Evolutionary conservation across 2,329 filamentous ascomycete species (phyloP), one percentile per base, ranked within the genome.

Genomic region (Hymenoscyphus repandus): DNA sequence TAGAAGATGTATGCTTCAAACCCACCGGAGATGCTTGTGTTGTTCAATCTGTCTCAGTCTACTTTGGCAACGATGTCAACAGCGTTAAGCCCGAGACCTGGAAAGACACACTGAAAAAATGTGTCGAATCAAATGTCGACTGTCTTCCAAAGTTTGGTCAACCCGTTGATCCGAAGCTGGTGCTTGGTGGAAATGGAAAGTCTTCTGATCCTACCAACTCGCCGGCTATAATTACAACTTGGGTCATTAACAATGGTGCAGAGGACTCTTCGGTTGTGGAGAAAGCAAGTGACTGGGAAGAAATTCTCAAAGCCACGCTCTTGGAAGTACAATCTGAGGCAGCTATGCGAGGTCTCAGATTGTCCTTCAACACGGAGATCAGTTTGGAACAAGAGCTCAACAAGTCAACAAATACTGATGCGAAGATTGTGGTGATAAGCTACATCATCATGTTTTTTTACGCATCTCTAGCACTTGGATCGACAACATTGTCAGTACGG

Each of bases 401-500:
- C 74, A 96, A 97, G 71, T 95, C 90, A 34, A 96, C 90, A 45
- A 99, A 99, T 69, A 97, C 93, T 0, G 93, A 99, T 68, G 95
- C 92, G 40, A 96, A 92, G 68, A 99, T 99, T 62, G 83, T 99
- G 20, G 82, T 92, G 48, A 86, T 99, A 70, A 97, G 92, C 75
- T 99, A 99, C 71, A 78, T 97, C 57, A 89, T 96, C 73, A 99
- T 99, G 93, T 99, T 99, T 70, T 72, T 99, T 55, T 99, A 99
- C 65, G 93, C 91, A 3, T 97, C 92, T 5, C 72, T 99, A 47
- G 91, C 93, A 0, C 76, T 99, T 0, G 93, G 93, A 0, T 96
- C 91, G 1, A 93, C 88, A 0, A 90, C 87, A 5, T 74, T 95
- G 50, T 88, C 85, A 1, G 72, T 91, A 51, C 81, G 79, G 59